Evolutionary conservation across 1,284 basidiomycete genomes (phyloP).

Genomic region (Microbotryum intermedium): DNA sequence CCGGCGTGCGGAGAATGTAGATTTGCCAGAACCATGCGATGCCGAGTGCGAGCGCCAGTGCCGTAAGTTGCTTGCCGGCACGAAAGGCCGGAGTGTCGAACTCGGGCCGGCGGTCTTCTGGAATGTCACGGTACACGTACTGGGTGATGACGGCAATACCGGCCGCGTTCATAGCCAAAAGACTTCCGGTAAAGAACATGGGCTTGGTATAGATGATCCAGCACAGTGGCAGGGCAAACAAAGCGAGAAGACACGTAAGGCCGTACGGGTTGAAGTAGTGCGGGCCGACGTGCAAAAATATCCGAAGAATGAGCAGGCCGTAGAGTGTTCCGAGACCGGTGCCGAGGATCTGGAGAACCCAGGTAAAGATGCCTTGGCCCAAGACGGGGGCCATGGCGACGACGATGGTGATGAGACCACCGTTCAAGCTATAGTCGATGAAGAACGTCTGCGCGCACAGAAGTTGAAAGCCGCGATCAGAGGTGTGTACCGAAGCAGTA

Average conservation of each 20-base stretch:
- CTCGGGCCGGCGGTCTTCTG: not conserved
- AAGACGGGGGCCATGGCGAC: constrained; percentile 39
- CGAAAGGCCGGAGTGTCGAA: constrained; percentile 27
- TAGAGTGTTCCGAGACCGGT: constrained; percentile 17
- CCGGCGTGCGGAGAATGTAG: constrained; percentile 39
- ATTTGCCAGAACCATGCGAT: constrained; percentile 33
- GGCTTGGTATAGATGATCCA: constrained; percentile 36
- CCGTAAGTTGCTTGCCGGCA: constrained; percentile 29
- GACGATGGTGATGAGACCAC: constrained; percentile 38
- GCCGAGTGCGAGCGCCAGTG: constrained; percentile 38
- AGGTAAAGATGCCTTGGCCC: constrained; percentile 37
- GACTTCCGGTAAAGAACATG: constrained; percentile 30
- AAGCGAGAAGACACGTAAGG: not conserved
- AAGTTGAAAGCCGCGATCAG: not conserved
- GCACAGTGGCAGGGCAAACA: not conserved
- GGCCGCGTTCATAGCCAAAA: constrained; percentile 37
- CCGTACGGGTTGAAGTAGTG: constrained; percentile 33
- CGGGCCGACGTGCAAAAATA: constrained; percentile 37
- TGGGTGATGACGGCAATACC: constrained; percentile 32
- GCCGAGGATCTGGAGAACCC: constrained; percentile 39
- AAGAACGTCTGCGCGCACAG: constrained; percentile 37
- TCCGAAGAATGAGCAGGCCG: constrained; percentile 29
- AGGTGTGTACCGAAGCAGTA: not conserved
- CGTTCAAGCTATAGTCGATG: constrained; percentile 36
- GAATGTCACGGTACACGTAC: constrained; percentile 3